Conservation (phyloP, 2,329 filamentous ascomycete genomes). For the Ophiostoma tasmaniense region DNA sequence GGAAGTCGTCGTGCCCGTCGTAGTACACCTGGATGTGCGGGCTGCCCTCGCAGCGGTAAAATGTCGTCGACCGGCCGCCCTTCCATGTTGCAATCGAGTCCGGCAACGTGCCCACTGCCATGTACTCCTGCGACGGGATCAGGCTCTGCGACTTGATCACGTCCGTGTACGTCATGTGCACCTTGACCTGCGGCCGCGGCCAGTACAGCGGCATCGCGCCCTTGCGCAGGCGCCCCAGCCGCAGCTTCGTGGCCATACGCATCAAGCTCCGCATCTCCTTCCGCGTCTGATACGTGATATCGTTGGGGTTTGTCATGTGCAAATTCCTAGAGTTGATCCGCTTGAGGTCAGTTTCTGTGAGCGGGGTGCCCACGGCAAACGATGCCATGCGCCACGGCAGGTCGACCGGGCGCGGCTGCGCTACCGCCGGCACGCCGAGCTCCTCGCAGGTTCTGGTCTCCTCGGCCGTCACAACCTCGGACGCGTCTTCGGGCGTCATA, state of each 20-base stretch:
- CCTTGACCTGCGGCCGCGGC: slow-evolving; percentile 35
- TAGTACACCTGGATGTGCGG: slow-evolving; percentile 42
- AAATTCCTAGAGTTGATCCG: neutral
- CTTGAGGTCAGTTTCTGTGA: slow-evolving; percentile 11
- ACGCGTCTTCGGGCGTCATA: slow-evolving; percentile 45
- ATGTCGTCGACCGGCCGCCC: slow-evolving; percentile 14
- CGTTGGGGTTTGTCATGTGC: slow-evolving; percentile 32
- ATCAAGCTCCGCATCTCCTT: slow-evolving; percentile 42
- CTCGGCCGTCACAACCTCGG: slow-evolving; percentile 29
- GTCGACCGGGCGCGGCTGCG: slow-evolving; percentile 8
- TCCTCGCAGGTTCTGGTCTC: slow-evolving; percentile 12
- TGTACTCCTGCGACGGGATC: neutral
- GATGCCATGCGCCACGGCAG: slow-evolving; percentile 13
- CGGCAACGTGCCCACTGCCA: neutral
- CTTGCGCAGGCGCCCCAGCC: slow-evolving; percentile 34
- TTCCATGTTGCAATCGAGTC: neutral
- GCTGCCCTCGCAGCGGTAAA: slow-evolving; percentile 35
- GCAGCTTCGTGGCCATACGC: slow-evolving; percentile 39
- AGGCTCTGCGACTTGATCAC: slow-evolving; percentile 2
- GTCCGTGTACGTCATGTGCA: slow-evolving; percentile 26
- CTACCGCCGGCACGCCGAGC: neutral
- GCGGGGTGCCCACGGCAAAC: slow-evolving; percentile 30
- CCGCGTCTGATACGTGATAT: slow-evolving; percentile 36
- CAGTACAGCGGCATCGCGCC: slow-evolving; percentile 44
- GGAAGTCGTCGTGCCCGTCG: slow-evolving; percentile 16